Evolutionary conservation across 1,284 basidiomycete genomes (phyloP), one percentile per base, ranked within the genome.

Genomic region (Albatrellus sp.): DNA sequence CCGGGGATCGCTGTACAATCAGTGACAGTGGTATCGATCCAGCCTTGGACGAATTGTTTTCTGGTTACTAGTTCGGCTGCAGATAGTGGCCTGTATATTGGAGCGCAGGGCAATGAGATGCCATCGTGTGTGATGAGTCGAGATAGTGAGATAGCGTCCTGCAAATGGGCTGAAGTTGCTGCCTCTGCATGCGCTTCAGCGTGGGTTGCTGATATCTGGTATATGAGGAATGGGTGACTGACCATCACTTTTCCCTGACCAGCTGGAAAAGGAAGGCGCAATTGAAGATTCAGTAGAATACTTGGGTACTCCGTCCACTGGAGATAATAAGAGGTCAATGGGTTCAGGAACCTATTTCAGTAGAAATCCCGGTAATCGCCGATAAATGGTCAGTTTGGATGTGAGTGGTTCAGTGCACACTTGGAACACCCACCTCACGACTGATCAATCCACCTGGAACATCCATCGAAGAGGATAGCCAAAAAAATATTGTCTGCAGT

Each of bases 221-320:
- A 41, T 6, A 43, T 40, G n/a, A 50, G 40, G 5, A 40, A 45
- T 13, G 37, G 36, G 8, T 30, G 3, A 48, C 59, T 49, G 48
- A 71, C 69, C 65, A 49, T 61, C 55, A 44, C 60, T 64, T 49
- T 67, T 64, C 8, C 68, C 67, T 19, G 57, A 56, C 69, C 71
- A 75, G 47, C 66, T 64, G 14, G 70, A 72, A 49, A 69, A 69
- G n/a, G 70, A 40, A 14, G 24, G 19, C 5, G 19, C 35, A 14
- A 37, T 14, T n/a, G 35, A 16, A 19, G 35, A 10, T 12, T 14
- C 19, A 16, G 14, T 19, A 9, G 19, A 19, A 37, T n/a, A n/a
- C 16, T 37, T n/a, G 16, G 14, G 35, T 12, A 19, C 35, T 37
- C 16, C 16, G 11, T n/a, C n/a, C 13, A 19, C 12, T n/a, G 35